These are phyloP conservation scores for Oryza longistaminata DNA, from an alignment of 176 grass and related monocot genomes.

Conservation along the genomic window DNA sequence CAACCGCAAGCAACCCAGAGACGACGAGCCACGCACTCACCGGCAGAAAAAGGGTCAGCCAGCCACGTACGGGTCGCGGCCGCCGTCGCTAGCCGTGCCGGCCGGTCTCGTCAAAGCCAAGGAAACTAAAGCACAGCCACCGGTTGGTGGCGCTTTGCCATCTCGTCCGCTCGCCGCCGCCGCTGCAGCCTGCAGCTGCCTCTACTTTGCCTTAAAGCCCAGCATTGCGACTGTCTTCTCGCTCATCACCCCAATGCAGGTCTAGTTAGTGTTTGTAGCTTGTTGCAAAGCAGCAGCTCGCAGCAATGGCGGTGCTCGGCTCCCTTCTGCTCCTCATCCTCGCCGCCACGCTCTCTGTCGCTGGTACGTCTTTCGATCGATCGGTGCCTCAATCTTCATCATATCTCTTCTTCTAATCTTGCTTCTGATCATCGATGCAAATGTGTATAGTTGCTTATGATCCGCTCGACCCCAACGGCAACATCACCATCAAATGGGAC, in stretches of 20 bases:
- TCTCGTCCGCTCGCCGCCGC: constrained; percentile 22
- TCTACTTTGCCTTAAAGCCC: constrained; percentile 36
- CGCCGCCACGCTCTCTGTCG: constrained; percentile 50
- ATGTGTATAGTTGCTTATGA: constrained; percentile 70
- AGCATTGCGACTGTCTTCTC: not conserved
- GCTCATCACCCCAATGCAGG: not conserved
- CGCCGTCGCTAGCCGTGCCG: no score
- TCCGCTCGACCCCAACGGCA: constrained; percentile 85
- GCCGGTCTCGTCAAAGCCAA: constrained; percentile 1
- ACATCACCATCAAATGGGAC: constrained; percentile 99
- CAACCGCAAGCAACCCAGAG: constrained; percentile 31
- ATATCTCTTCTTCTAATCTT: not conserved
- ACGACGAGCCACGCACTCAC: no score
- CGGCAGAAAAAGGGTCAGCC: no score
- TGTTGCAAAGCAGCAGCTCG: not conserved
- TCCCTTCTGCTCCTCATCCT: constrained; percentile 38
- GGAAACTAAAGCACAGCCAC: constrained; percentile 26
- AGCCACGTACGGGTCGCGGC: no score
- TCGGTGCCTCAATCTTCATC: not conserved
- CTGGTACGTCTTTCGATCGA: constrained; percentile 32
- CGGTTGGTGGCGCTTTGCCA: constrained; percentile 46
- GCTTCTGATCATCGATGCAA: not conserved
- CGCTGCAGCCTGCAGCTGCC: no score
- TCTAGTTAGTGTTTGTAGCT: not conserved
- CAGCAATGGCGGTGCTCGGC: constrained; percentile 26